Conservation (phyloP, 176 grass and related monocot species). For the Chloris gayana region DNA sequence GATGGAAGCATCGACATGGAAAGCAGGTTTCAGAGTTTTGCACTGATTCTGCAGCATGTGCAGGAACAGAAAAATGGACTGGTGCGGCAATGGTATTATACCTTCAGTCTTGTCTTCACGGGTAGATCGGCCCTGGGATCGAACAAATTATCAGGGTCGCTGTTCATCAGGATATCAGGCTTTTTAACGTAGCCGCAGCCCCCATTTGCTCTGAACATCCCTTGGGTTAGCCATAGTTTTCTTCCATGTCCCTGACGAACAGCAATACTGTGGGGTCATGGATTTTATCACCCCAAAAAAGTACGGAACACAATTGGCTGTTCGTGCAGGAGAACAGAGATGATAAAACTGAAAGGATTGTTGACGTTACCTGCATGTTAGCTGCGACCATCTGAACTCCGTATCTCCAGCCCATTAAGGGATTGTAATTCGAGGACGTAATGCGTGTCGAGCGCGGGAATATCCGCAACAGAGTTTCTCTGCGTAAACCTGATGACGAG, state of each 20-base stretch:
- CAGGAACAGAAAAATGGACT: too few relatives aligned
- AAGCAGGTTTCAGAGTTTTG: too few relatives aligned
- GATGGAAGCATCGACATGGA: background rate
- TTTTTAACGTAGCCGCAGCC: constrained; percentile 96
- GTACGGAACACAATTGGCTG: too few relatives aligned
- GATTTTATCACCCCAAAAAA: too few relatives aligned
- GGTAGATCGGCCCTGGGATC: constrained; percentile 50
- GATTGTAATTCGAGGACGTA: constrained; percentile 79
- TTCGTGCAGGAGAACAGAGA: background rate
- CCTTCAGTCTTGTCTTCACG: constrained; percentile 61
- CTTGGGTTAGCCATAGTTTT: constrained; percentile 77
- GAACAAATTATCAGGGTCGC: constrained; percentile 35
- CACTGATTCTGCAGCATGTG: too few relatives aligned
- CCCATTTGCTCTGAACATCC: constrained; percentile 87
- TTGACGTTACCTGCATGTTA: constrained; percentile 69
- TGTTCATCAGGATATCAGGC: constrained; percentile 61
- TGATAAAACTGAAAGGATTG: background rate
- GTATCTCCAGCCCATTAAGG: constrained; percentile 68
- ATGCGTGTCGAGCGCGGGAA: constrained; percentile 65
- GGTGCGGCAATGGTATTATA: background rate
- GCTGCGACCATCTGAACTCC: constrained; percentile 86
- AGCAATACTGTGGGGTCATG: too few relatives aligned
- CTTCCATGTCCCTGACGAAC: constrained; percentile 61
- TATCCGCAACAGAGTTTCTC: constrained; percentile 67
- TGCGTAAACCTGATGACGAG: constrained; percentile 60